phyloP scores from a whole-genome alignment of 768 basidiomycete genomes.

The Trametes villosa region DNA sequence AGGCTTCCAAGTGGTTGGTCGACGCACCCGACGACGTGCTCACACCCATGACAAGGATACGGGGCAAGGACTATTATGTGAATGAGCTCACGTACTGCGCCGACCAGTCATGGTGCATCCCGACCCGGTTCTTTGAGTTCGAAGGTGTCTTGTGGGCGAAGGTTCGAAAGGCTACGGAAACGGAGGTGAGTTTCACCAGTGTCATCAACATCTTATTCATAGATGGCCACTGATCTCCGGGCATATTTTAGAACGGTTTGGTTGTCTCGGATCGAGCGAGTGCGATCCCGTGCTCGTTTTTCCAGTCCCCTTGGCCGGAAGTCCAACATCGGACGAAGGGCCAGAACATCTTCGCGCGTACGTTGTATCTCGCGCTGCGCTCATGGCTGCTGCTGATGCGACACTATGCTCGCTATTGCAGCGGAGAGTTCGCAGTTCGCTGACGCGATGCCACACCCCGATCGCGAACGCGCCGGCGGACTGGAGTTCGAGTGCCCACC shows the following conservation, averaged over 20 bases:
- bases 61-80: slow-evolving; percentile 29
- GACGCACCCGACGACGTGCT: slow-evolving; percentile 32
- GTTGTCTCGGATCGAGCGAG: background rate
- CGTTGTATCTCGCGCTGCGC: too few species aligned
- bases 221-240: background rate
- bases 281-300: background rate
- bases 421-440: slow-evolving; percentile 11
- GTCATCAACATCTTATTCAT: background rate
- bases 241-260: background rate
- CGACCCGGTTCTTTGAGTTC: slow-evolving; percentile 17
- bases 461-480: slow-evolving; percentile 23
- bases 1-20: slow-evolving; percentile 35
- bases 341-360: background rate
- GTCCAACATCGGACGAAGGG: background rate
- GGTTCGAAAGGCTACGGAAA: background rate
- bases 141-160: slow-evolving; percentile 3
- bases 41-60: slow-evolving; percentile 31
- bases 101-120: slow-evolving; percentile 22
- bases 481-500: slow-evolving; percentile 29
- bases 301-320: background rate
- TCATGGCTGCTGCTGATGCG: too few species aligned
- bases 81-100: slow-evolving; percentile 27
- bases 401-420: too few species aligned
- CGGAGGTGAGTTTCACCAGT: slow-evolving; percentile 7
- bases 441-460: slow-evolving; percentile 29